A percentile compares a stretch with the other conserved stretches of the same genome.
Conservation (phyloP, 1,284 basidiomycete genomes). For the Caloboletus inedulis region DNA sequence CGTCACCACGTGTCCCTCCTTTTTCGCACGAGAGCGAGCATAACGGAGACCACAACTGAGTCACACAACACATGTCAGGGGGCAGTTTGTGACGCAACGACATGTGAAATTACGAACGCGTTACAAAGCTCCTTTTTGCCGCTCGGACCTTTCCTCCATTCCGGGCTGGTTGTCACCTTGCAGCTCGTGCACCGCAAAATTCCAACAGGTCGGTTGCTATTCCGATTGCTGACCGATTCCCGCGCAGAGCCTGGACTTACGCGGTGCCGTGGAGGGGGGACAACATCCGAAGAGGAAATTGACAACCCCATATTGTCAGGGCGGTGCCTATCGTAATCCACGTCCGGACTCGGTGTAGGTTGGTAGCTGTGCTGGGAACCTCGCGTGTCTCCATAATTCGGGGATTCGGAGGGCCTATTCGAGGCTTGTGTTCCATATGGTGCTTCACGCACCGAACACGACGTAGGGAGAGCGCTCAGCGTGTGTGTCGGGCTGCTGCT, state of each 20-base stretch:
- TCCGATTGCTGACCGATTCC: slow-evolving; percentile 23
- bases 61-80: slow-evolving; percentile 25
- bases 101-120: slow-evolving; percentile 59
- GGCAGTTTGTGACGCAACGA: slow-evolving; percentile 14
- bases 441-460: slow-evolving; percentile 32
- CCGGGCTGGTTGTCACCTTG: slow-evolving; percentile 81
- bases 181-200: slow-evolving; percentile 79
- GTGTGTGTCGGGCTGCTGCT: slow-evolving; percentile 37
- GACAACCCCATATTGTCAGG: slow-evolving; percentile 26
- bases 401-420: slow-evolving; percentile 22
- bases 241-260: slow-evolving; percentile 41
- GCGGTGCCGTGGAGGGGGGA: slow-evolving; percentile 64
- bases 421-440: slow-evolving; percentile 27
- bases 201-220: slow-evolving; percentile 67
- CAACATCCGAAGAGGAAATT: slow-evolving; percentile 41
- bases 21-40: slow-evolving; percentile 79
- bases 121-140: slow-evolving; percentile 93
- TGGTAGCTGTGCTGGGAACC: slow-evolving; percentile 35
- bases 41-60: slow-evolving; percentile 74
- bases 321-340: slow-evolving; percentile 39
- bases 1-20: slow-evolving; percentile 54
- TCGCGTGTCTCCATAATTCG: slow-evolving; percentile 29
- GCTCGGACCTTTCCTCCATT: slow-evolving; percentile 90
- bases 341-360: slow-evolving; percentile 41
- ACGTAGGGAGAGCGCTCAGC: slow-evolving; percentile 26